Percentiles rank a stretch among this genome's conserved stretches.
Evolutionary conservation across 495 filamentous ascomycete genomes (phyloP).

Genomic region (Barbatosphaeria neglecta): DNA sequence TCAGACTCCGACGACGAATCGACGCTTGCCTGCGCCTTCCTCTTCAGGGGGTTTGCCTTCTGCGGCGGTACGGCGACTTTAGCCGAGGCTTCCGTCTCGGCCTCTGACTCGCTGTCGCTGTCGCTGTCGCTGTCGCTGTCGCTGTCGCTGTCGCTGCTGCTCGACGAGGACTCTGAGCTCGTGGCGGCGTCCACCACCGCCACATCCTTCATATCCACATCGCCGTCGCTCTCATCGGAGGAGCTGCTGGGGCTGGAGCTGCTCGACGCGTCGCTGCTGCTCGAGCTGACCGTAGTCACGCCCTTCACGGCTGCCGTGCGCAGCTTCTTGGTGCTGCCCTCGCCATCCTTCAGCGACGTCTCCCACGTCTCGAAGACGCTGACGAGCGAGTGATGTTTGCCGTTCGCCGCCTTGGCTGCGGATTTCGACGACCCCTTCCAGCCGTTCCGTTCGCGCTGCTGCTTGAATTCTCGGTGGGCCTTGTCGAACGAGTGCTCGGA

Average conservation of each 20-base stretch:
- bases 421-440: conserved; percentile 22
- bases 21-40: conserved; percentile 48
- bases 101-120: conserved; percentile 51
- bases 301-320: conserved; percentile 23
- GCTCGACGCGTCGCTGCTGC: neutral
- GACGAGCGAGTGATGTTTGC: conserved; percentile 26
- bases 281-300: conserved; percentile 26
- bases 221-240: conserved; percentile 44
- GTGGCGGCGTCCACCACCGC: conserved; percentile 27
- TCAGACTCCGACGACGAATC: conserved; percentile 35
- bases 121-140: conserved; percentile 25
- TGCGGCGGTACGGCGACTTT: conserved; percentile 13
- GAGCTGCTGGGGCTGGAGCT: conserved; percentile 1
- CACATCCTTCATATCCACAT: conserved; percentile 41
- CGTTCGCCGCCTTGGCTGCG: conserved; percentile 12
- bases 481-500: conserved; percentile 49
- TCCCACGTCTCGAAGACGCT: conserved; percentile 36
- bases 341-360: conserved; percentile 19
- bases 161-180: conserved; percentile 29
- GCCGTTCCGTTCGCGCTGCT: conserved; percentile 41
- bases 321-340: conserved; percentile 17
- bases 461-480: conserved; percentile 46
- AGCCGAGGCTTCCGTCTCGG: conserved; percentile 28
- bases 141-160: conserved; percentile 38
- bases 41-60: conserved; percentile 40